A percentile compares a stretch with the other conserved stretches of the same genome.
Conservation (phyloP, 768 basidiomycete species). For the Trametes cinnabarina region DNA sequence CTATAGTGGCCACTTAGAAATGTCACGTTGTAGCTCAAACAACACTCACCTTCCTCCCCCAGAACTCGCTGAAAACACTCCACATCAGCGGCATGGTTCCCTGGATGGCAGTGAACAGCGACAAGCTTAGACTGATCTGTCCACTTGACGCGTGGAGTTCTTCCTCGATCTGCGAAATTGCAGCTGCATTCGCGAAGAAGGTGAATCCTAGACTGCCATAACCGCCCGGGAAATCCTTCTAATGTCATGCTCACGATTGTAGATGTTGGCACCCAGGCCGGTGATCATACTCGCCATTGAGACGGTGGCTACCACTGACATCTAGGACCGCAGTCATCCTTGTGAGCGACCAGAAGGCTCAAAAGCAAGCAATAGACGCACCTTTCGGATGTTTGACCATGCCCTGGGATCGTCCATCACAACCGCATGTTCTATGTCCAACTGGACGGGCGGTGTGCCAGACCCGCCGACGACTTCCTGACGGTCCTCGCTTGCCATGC, state of each 20-base stretch:
- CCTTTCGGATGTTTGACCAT: slow-evolving; percentile 30
- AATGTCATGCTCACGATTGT: slow-evolving; percentile 50
- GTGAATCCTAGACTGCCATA: background rate
- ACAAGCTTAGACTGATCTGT: slow-evolving; percentile 66
- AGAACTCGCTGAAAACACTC: slow-evolving; percentile 70
- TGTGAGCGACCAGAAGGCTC: too few relatives aligned
- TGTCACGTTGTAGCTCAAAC: too few relatives aligned
- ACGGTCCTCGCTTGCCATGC: slow-evolving; percentile 3
- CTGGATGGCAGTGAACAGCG: slow-evolving; percentile 72
- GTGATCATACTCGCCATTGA: slow-evolving; percentile 56
- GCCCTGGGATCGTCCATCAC: slow-evolving; percentile 28
- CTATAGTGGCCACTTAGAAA: slow-evolving; percentile 27
- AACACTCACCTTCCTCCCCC: slow-evolving; percentile 59
- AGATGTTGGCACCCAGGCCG: slow-evolving; percentile 57
- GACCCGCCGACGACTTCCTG: background rate
- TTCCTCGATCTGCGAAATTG: slow-evolving; percentile 55
- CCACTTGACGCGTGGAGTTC: slow-evolving; percentile 58
- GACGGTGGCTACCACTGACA: slow-evolving; percentile 45
- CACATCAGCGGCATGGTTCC: slow-evolving; percentile 66
- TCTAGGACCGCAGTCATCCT: slow-evolving; percentile 2
- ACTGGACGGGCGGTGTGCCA: background rate
- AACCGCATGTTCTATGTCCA: slow-evolving; percentile 29
- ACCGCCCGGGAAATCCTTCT: background rate
- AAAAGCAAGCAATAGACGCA: background rate
- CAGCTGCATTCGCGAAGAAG: slow-evolving; percentile 41